A percentile compares a stretch with the other conserved stretches of the same genome.
These are phyloP conservation scores for Chaetomium olivaceum DNA, from an alignment of 2,329 filamentous ascomycete species.

Conservation along the genomic window DNA sequence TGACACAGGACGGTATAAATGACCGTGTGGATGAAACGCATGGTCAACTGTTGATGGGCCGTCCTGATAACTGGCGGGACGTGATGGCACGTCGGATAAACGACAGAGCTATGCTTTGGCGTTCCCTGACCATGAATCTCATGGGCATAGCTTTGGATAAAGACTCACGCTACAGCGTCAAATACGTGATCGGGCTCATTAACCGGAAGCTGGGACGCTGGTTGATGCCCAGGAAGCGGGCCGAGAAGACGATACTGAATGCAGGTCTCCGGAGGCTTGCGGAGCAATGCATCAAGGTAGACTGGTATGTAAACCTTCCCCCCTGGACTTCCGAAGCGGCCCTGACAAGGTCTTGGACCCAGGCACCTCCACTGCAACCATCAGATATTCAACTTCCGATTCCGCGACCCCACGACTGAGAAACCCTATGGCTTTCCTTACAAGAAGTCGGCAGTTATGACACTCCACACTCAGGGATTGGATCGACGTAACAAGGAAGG, in stretches of 20 bases:
- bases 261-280: too few species aligned
- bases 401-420: not conserved
- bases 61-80: not conserved
- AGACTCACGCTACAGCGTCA: not conserved
- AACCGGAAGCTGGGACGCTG: not conserved
- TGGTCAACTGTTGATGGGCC: not conserved
- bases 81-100: not conserved
- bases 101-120: not conserved
- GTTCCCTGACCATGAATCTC: not conserved
- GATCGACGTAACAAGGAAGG: too few species aligned
- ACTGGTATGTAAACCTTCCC: not conserved
- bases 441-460: too few species aligned
- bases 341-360: not conserved
- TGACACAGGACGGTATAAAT: not conserved
- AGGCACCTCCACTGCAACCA: not conserved
- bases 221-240: not conserved
- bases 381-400: not conserved
- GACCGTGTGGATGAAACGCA: not conserved
- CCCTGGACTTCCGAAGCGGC: not conserved
- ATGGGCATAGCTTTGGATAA: not conserved
- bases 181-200: not conserved
- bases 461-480: too few species aligned
- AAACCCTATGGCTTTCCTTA: not conserved
- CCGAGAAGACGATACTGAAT: too few species aligned
- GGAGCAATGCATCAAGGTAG: not conserved